phyloP scores from a whole-genome alignment of 495 filamentous ascomycete species.

The Lasiosphaeria ovina region DNA sequence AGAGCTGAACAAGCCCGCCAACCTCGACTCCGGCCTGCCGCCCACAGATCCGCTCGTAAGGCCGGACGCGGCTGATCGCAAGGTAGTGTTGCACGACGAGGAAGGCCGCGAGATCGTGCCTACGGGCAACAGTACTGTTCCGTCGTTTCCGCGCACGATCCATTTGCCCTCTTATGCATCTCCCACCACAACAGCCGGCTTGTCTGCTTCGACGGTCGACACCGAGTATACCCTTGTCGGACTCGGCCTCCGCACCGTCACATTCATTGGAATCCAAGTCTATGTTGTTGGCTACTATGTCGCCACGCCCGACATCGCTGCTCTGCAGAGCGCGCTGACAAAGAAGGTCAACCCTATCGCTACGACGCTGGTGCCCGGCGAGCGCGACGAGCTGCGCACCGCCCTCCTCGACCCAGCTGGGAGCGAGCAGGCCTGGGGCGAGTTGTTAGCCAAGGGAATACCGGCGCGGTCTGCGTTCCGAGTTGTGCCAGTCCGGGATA shows the following conservation, averaged over 20 bases:
- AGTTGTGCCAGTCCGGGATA: constrained; percentile 81
- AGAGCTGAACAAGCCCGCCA: constrained; percentile 33
- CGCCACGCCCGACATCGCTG: constrained; percentile 69
- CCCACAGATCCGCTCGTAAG: constrained; percentile 44
- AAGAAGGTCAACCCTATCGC: constrained; percentile 62
- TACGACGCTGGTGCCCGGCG: constrained; percentile 74
- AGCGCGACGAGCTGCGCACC: constrained; percentile 68
- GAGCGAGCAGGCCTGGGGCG: constrained; percentile 69
- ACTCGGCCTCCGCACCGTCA: constrained; percentile 82
- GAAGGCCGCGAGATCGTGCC: constrained; percentile 66
- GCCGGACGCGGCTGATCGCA: constrained; percentile 46
- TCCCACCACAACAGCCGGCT: constrained; percentile 16
- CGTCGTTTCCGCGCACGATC: constrained; percentile 75
- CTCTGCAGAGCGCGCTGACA: constrained; percentile 44
- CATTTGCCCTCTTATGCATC: constrained; percentile 50
- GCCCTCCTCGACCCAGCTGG: constrained; percentile 66
- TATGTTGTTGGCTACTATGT: constrained; percentile 94
- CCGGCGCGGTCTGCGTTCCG: constrained; percentile 67
- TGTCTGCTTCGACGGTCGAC: constrained; percentile 16
- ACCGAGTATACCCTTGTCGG: constrained; percentile 84
- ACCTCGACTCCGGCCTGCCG: constrained; percentile 45
- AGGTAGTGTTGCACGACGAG: constrained; percentile 51
- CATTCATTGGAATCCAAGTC: constrained; percentile 85
- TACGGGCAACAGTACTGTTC: constrained; percentile 81
- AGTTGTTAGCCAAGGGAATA: constrained; percentile 59